Evolutionary conservation across 1,284 basidiomycete species (phyloP), one percentile per base, ranked within the genome.

Genomic region (Agroathelia rolfsii): DNA sequence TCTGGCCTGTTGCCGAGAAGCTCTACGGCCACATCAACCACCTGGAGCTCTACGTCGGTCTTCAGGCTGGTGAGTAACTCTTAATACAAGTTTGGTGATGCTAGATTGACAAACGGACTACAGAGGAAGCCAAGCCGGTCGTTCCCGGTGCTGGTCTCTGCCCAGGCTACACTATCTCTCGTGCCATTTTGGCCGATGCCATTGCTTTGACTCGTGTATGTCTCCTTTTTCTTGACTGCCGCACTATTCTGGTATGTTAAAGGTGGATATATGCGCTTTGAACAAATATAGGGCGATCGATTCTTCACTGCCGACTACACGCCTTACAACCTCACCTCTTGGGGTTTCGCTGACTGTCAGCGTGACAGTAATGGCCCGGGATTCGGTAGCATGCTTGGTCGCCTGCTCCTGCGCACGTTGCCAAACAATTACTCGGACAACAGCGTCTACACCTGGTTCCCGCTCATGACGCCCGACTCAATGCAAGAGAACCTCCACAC

Each of bases 141-240:
- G 68, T 79, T 19, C 72, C 76, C 0, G 84, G 85, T 30, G 80
- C 83, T 34, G 88, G 88, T 38, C 66, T 86, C 34, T 86, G 85
- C 55, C 83, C 84, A 39, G 80, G 78, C 7, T 89, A 84, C 55
- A 92, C 89, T 6, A 76, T 87, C 48, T 81, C 79, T 45, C 74
- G 88, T 24, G 88, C 86, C 10, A 93, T 93, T 46, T 72, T 93
- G 23, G 75, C 77, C 43, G 88, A 92, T 49, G 87, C 86, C n/a
- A 82, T 86, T 35, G 77, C 83, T 4, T 70, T 90, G 31, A 85
- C 81, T 28, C 78, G 87, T 37, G 76, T n/a, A n/a, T n/a, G n/a
- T n/a, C n/a, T n/a, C n/a, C n/a, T n/a, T n/a, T n/a, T n/a, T n/a
- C n/a, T n/a, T n/a, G n/a, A n/a, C n/a, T n/a, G n/a, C n/a, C n/a